Conservation (phyloP, 768 basidiomycete genomes). For the Mycena haematopus region DNA sequence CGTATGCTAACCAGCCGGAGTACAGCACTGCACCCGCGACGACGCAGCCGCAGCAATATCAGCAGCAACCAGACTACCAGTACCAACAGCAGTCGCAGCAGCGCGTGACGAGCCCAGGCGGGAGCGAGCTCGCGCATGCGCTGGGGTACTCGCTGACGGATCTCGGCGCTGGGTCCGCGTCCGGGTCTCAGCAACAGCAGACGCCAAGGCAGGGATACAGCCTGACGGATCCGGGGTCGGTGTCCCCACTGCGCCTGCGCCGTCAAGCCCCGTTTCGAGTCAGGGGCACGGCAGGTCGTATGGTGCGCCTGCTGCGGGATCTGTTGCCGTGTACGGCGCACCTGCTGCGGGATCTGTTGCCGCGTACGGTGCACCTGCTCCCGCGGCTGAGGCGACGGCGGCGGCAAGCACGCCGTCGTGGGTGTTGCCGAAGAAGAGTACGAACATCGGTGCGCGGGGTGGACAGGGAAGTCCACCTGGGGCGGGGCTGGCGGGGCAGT, state of each 20-base stretch:
- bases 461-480: conserved; percentile 13
- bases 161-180: conserved; percentile 1
- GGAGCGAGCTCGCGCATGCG: conserved; percentile 23
- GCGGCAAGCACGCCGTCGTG: conserved; percentile 45
- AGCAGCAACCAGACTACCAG: not conserved
- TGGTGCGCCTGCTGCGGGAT: conserved; percentile 7
- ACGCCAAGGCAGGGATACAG: conserved; percentile 10
- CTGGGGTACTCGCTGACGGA: conserved; percentile 16
- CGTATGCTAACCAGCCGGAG: conserved; percentile 25
- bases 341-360: no score
- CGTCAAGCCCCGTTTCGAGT: conserved; percentile 7
- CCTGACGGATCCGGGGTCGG: conserved; percentile 15
- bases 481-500: conserved; percentile 33
- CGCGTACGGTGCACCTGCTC: conserved; percentile 7
- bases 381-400: conserved; percentile 1
- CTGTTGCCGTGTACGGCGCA: not conserved
- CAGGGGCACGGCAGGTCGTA: not conserved
- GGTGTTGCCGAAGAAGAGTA: conserved; percentile 51
- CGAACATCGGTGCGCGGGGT: conserved; percentile 3
- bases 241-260: not conserved
- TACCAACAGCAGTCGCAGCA: not conserved
- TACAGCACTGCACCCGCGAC: conserved; percentile 4
- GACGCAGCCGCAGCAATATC: not conserved
- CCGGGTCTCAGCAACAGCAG: not conserved
- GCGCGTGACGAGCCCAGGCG: not conserved